Percentiles rank a stretch among this genome's conserved stretches.
Evolutionary conservation across 805 yeast genomes (phyloP).

Genomic region (Suhomyces prunicola): DNA sequence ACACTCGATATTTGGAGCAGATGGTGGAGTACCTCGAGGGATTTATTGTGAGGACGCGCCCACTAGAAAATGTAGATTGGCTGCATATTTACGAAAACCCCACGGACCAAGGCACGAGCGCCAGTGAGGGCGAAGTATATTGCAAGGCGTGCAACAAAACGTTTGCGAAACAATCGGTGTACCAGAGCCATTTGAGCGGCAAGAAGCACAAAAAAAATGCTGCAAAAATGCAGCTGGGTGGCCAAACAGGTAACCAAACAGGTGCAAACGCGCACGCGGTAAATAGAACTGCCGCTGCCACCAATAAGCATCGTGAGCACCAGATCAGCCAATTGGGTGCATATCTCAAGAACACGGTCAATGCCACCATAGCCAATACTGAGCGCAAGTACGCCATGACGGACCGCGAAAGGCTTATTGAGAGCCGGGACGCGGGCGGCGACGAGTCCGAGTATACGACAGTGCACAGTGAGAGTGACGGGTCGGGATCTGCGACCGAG

Average conservation of each 20-base stretch:
- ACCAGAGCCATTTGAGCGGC: slow-evolving; percentile 64
- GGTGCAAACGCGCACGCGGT: not conserved
- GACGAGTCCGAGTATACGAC: slow-evolving; percentile 42
- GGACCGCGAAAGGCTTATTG: slow-evolving; percentile 61
- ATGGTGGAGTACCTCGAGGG: slow-evolving; percentile 48
- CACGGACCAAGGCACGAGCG: slow-evolving; percentile 6
- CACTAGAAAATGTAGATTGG: slow-evolving; percentile 8
- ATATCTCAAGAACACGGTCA: slow-evolving; percentile 18
- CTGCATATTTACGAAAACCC: slow-evolving; percentile 5
- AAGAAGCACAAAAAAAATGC: slow-evolving; percentile 66
- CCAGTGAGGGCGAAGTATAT: slow-evolving; percentile 34
- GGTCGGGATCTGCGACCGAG: slow-evolving; percentile 29
- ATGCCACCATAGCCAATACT: slow-evolving; percentile 54
- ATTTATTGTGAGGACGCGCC: slow-evolving; percentile 42
- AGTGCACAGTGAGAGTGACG: slow-evolving; percentile 19
- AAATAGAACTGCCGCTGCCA: not conserved
- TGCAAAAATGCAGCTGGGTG: slow-evolving; percentile 1
- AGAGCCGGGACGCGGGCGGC: slow-evolving; percentile 34
- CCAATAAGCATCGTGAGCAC: not conserved
- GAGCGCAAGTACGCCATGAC: slow-evolving; percentile 70
- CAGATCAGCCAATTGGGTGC: slow-evolving; percentile 3
- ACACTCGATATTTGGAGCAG: slow-evolving; percentile 42
- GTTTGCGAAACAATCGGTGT: slow-evolving; percentile 66
- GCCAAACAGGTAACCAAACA: not conserved
- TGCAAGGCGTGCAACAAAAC: slow-evolving; percentile 64